Conservation (phyloP, 164 flowering plant species). For the Vitis labrusca region DNA sequence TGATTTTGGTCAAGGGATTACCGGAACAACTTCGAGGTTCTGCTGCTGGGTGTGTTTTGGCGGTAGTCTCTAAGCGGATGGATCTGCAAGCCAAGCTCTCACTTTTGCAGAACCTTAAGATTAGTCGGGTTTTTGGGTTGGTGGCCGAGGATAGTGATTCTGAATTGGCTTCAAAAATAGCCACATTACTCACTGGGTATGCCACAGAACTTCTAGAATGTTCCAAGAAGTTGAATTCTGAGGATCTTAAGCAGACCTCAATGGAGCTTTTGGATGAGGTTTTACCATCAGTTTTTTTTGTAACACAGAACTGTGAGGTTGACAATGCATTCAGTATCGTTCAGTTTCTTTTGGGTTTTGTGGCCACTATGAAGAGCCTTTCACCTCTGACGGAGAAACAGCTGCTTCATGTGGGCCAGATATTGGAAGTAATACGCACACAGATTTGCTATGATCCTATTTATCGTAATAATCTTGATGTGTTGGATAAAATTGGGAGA, state of each 20-base stretch:
- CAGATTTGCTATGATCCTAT: constrained; percentile 76
- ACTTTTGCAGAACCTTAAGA: constrained; percentile 68
- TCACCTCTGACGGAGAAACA: constrained; percentile 77
- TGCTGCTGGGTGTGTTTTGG: constrained; percentile 72
- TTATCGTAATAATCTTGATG: constrained; percentile 69
- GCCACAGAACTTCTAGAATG: constrained; percentile 84
- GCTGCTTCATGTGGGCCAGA: constrained; percentile 66
- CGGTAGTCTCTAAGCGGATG: constrained; percentile 86
- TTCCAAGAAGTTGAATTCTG: constrained; percentile 61
- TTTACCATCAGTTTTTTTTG: constrained; percentile 82
- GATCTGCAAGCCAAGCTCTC: constrained; percentile 68
- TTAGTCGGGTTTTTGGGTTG: constrained; percentile 71
- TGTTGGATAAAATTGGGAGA: constrained; percentile 75
- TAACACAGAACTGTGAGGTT: constrained; percentile 76
- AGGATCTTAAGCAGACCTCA: constrained; percentile 51
- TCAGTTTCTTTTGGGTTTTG: constrained; percentile 80
- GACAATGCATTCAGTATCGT: constrained; percentile 72
- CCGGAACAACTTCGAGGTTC: constrained; percentile 73
- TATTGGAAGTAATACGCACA: constrained; percentile 76
- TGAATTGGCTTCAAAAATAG: constrained; percentile 61
- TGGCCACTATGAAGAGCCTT: constrained; percentile 72
- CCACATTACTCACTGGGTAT: constrained; percentile 74
- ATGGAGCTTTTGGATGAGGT: constrained; percentile 81
- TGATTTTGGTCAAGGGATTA: constrained; percentile 61
- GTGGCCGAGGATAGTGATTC: constrained; percentile 63